These are phyloP conservation scores for Tylopilus felleus DNA, from an alignment of 768 basidiomycete genomes.

Conservation along the genomic window DNA sequence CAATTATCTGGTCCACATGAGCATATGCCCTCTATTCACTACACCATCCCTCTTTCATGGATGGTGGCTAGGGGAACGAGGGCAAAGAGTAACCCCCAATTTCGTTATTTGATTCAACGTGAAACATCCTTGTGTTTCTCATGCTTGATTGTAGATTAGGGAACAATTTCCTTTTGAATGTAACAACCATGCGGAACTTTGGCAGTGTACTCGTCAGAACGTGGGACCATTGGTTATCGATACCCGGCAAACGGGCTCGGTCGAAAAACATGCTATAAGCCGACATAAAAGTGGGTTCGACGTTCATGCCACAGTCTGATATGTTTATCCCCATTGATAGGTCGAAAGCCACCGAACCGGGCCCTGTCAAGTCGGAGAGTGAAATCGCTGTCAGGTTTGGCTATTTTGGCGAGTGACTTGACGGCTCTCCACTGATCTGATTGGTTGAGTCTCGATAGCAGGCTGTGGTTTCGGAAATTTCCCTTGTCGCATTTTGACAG, in stretches of 20 bases:
- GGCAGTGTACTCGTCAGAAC: not conserved
- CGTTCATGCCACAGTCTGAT: too few relatives aligned
- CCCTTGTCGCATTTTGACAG: slow-evolving; percentile 11
- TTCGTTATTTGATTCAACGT: slow-evolving; percentile 11
- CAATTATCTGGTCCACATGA: not conserved
- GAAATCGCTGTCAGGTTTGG: too few relatives aligned
- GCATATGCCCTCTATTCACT: slow-evolving; percentile 67
- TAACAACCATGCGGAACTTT: not conserved
- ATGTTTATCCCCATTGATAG: too few relatives aligned
- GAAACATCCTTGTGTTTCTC: slow-evolving; percentile 21
- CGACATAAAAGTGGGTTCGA: too few relatives aligned
- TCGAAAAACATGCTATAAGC: too few relatives aligned
- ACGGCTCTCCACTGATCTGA: not conserved
- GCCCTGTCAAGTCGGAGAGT: too few relatives aligned
- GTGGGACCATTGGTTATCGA: not conserved
- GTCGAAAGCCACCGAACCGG: too few relatives aligned
- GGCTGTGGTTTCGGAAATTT: not conserved
- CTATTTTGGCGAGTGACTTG: not conserved
- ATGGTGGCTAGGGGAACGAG: slow-evolving; percentile 79
- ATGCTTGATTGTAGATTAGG: slow-evolving; percentile 15
- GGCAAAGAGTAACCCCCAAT: slow-evolving; percentile 55
- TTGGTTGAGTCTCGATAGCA: slow-evolving; percentile 3
- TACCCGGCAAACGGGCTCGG: too few relatives aligned
- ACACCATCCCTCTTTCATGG: slow-evolving; percentile 53
- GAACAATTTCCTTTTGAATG: slow-evolving; percentile 18